These are phyloP conservation scores for Multifurca ochricompacta DNA, from an alignment of 768 basidiomycete genomes.

Conservation along the genomic window DNA sequence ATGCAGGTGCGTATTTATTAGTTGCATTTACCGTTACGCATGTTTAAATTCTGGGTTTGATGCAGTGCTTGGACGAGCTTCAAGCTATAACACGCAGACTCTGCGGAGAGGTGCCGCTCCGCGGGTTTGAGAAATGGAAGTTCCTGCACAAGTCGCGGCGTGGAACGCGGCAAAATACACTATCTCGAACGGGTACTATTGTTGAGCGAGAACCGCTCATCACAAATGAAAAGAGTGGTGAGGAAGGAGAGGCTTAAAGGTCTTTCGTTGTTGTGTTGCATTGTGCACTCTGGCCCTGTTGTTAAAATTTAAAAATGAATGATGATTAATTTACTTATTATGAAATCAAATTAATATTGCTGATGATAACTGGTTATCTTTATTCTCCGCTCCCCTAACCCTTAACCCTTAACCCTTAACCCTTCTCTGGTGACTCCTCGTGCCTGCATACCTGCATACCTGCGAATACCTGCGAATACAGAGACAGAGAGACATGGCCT, in stretches of 20 bases:
- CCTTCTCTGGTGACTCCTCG: no score
- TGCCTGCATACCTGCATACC: no score
- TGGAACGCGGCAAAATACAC: not conserved
- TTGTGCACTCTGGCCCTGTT: no score
- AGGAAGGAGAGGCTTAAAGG: not conserved
- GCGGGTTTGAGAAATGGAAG: constrained; percentile 15
- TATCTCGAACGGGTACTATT: constrained; percentile 4
- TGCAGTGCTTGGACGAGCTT: constrained; percentile 17
- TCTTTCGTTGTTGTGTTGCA: not conserved
- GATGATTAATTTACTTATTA: no score
- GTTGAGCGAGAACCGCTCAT: not conserved
- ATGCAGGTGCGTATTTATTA: constrained; percentile 12
- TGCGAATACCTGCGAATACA: no score
- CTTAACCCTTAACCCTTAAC: no score
- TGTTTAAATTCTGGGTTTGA: no score
- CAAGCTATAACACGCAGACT: constrained; percentile 10
- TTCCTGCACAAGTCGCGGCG: constrained; percentile 3
- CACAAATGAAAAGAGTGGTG: not conserved
- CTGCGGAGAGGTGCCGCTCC: constrained; percentile 13
- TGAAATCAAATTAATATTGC: no score
- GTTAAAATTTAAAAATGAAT: no score
- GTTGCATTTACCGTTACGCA: not conserved
- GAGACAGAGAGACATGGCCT: no score
- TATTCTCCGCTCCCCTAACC: no score
- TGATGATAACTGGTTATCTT: no score